Base-by-base conservation (phyloP, 768 basidiomycete species). In the Auriscalpium vulgare region DNA sequence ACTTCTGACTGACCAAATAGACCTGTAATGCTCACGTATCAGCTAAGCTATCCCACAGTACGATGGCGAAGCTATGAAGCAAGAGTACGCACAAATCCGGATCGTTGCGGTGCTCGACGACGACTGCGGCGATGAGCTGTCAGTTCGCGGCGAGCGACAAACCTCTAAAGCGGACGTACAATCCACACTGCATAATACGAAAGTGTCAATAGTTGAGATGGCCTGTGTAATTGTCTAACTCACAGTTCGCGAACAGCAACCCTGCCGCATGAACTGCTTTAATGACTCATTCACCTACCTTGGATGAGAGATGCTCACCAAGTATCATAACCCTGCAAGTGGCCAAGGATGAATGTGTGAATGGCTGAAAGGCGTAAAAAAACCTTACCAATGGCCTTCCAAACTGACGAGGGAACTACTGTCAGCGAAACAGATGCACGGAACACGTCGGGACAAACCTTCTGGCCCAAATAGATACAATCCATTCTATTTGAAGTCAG, bases 401-500 rank as follows among this genome's bases (percentile, higher is more conserved):
- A 57, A 83, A 89, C 87, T 88, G 59, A 3, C 37, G 60, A 14
- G 50, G 21, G 37, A 47, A 9, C 29, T 29, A 2, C 4, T 29
- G 29, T 29, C 29, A 29, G 29, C 2, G 29, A 29, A 29, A 29
- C 29, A 4, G 29, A 2, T 29, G 29, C 29, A 29, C 29, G 29
- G 29, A 29, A 29, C 29, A 29, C 29, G 29, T 29, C 16, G 8
- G 47, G n/a, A 10, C 72, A 16, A 40, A 85, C 87, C 81, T 97
- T 97, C 71, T 97, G 94, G 5, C 91, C 87, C 19, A 97, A 81
- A 68, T 98, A 97, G 59, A 98, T 91, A 82, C 88, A 93, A 74
- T 97, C 94, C 88, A 95, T 87, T 50, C 88, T 43, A 43, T 17
- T 50, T 23, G 34, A 47, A 10, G 19, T 35, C 23, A 34, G 17